Percentiles rank a stretch among this genome's conserved stretches.
These are phyloP conservation scores for Candida palmyrensis DNA, from an alignment of 805 yeast species.

Conservation along the genomic window DNA sequence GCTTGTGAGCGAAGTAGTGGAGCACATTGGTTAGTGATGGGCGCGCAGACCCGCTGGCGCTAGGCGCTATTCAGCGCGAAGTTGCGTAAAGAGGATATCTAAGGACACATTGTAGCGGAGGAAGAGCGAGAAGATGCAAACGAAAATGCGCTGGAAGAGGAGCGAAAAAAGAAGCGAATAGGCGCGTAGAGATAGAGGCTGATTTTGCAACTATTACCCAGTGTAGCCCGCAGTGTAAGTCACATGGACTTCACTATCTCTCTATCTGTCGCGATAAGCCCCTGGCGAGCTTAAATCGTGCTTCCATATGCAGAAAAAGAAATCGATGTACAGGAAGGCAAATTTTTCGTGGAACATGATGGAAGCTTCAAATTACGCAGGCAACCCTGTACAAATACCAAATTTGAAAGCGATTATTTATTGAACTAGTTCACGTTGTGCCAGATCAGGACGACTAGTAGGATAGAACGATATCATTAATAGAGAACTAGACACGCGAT, in stretches of 20 bases:
- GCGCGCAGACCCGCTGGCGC: no score
- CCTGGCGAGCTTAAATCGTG: not conserved
- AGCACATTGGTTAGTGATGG: slow-evolving; percentile 64
- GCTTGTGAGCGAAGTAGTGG: slow-evolving; percentile 67
- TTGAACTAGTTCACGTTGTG: not conserved
- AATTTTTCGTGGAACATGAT: slow-evolving; percentile 2
- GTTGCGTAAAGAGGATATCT: no score
- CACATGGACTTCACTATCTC: no score
- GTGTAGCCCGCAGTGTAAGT: no score
- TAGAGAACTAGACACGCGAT: not conserved
- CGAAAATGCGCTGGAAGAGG: not conserved
- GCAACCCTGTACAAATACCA: no score
- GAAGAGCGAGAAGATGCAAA: not conserved
- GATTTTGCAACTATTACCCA: not conserved
- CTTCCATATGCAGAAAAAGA: not conserved
- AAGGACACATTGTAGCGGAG: not conserved
- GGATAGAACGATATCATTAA: not conserved
- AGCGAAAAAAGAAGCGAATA: not conserved
- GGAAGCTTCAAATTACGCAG: not conserved
- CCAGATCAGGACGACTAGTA: not conserved
- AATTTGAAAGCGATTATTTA: not conserved
- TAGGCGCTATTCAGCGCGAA: no score
- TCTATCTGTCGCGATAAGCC: not conserved
- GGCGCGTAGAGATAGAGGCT: not conserved
- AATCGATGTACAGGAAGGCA: not conserved